Conservation (phyloP, 805 yeast genomes). For the Candida sithepensis region DNA sequence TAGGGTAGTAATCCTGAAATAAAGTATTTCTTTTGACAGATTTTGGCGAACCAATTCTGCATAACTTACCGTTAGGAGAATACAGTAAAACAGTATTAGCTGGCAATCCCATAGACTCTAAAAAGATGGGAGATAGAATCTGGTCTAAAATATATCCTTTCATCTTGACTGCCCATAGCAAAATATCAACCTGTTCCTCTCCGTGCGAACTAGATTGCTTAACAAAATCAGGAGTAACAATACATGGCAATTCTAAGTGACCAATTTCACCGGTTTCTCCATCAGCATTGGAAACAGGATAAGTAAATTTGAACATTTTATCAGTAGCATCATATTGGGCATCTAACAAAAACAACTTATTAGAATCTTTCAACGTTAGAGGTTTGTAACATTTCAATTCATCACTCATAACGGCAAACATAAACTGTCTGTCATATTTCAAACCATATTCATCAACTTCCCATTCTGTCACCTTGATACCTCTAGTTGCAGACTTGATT, state of each 20-base stretch:
- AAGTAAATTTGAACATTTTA: constrained; percentile 19
- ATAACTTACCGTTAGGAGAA: constrained; percentile 25
- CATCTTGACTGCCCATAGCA: constrained; percentile 20
- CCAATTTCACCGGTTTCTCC: neutral
- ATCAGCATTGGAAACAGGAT: constrained; percentile 2
- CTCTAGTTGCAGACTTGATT: constrained; percentile 26
- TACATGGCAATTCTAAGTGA: constrained; percentile 18
- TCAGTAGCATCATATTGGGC: constrained; percentile 11
- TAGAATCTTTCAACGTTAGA: constrained; percentile 14
- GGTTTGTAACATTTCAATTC: constrained; percentile 11
- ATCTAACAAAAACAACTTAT: constrained; percentile 13
- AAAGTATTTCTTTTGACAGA: constrained; percentile 17
- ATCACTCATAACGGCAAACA: constrained; percentile 17
- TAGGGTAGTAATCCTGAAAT: constrained; percentile 32
- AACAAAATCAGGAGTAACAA: constrained; percentile 16
- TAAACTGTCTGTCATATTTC: constrained; percentile 27
- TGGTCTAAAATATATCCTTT: constrained; percentile 22
- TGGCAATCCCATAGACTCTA: constrained; percentile 17
- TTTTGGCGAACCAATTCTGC: constrained; percentile 24
- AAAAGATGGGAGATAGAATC: constrained; percentile 18
- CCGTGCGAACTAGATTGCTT: constrained; percentile 13
- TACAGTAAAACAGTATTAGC: constrained; percentile 19
- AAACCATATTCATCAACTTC: constrained; percentile 25
- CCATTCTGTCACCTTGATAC: constrained; percentile 26
- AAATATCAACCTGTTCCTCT: constrained; percentile 1